Evolutionary conservation across 108 stramenopile genomes (phyloP), one percentile per base, ranked within the genome.

Genomic region (Conticribra guillardii): DNA sequence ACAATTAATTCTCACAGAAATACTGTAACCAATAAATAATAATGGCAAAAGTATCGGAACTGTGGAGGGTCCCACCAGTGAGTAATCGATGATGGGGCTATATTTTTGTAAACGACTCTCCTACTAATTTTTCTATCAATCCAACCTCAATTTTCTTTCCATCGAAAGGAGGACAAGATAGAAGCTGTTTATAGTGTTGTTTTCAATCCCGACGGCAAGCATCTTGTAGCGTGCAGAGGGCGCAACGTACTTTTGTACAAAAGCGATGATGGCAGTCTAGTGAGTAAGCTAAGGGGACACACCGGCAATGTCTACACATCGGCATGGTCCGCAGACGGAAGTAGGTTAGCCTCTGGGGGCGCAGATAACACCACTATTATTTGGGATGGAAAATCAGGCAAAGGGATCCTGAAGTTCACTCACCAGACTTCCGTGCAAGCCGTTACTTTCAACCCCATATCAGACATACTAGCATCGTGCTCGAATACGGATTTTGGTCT

Each of bases 301-400:
- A 29, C 55, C 27, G 23, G 11, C 21, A 26, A 26, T 22, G n/a
- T 51, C n/a, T 29, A 28, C 15, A 16, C 55, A 15, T 3, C 16
- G 5, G 28, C 56, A 32, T 57, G 56, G 56, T 57, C 56, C 14
- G 28, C 23, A 14, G 28, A 57, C 16, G 56, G 56, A 29, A 28
- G 28, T 19, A 1, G 11, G 5, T 85, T 90, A 21, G 89, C 89
- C 23, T 84, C 83, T 1, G 89, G 89, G 11, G 87, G 87, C n/a
- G 85, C 85, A 8, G 90, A 91, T 59, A 82, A 82, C 37, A 71
- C 72, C 2, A 88, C 89, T 2, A 85, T 91, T 3, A 84, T 91
- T 16, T 91, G 90, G 90, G 86, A 59, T n/a, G 48, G 19, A 24
- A 82, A 82, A 4, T 7, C 26, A 30, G 84, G 79, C 11, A 77